Percentiles rank a stretch among this genome's conserved stretches.
Conservation (phyloP, 2,329 filamentous ascomycete species). For the Colletotrichum melonis region DNA sequence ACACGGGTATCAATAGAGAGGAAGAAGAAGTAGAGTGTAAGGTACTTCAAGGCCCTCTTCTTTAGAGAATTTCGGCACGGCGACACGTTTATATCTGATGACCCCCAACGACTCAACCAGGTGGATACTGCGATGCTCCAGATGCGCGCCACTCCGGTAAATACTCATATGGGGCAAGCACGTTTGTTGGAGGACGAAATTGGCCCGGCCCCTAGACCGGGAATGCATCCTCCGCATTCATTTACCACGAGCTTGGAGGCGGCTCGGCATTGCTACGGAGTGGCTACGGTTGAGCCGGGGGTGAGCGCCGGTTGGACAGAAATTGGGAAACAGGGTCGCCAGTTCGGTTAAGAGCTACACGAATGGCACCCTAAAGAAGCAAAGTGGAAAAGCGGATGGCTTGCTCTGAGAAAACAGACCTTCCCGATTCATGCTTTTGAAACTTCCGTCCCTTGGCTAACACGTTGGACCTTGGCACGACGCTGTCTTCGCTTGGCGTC, state of each 20-base stretch:
- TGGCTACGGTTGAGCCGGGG: neutral
- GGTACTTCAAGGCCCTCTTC: neutral
- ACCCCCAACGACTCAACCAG: neutral
- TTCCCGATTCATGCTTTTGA: conserved; percentile 28
- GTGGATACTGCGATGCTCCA: neutral
- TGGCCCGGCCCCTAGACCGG: conserved; percentile 22
- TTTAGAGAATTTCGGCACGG: neutral
- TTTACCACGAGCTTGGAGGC: conserved; percentile 11
- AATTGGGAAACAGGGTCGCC: neutral
- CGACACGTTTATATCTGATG: conserved; percentile 16
- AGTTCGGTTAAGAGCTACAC: conserved; percentile 20
- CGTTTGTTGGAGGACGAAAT: conserved; percentile 34
- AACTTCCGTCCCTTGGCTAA: conserved; percentile 30
- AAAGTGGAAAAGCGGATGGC: neutral
- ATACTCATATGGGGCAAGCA: neutral
- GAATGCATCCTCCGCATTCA: conserved; percentile 22
- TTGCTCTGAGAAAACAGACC: neutral
- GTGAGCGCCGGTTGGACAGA: neutral
- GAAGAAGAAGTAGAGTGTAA: neutral
- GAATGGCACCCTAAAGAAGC: conserved; percentile 14
- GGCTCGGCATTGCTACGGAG: conserved; percentile 13
- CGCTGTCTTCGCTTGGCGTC: conserved; percentile 6
- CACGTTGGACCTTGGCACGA: conserved; percentile 23
- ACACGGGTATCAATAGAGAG: neutral
- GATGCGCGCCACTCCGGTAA: conserved; percentile 28